Percentiles rank a stretch among this genome's conserved stretches.
phyloP scores from a whole-genome alignment of 768 basidiomycete genomes.

The Amanita exitialis region DNA sequence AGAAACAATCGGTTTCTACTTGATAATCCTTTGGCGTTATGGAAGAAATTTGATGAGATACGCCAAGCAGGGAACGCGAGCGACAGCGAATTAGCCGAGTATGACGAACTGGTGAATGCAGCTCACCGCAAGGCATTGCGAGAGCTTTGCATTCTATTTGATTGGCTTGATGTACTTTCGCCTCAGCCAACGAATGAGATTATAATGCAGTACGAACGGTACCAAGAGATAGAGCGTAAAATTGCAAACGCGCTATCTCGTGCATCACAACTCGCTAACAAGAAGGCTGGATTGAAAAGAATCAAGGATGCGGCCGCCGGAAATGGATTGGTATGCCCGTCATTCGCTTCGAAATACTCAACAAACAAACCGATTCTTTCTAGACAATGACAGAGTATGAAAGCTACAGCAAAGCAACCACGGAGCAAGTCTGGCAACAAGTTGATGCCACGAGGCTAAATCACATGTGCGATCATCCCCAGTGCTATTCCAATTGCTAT shows the following conservation, averaged over 20 bases:
- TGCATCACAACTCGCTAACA: conserved; percentile 6
- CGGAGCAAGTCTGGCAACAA: too few relatives aligned
- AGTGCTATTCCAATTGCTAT: too few relatives aligned
- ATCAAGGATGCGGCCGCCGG: background rate
- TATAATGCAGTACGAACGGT: conserved; percentile 6
- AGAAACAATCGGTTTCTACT: background rate
- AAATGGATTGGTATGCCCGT: too few relatives aligned
- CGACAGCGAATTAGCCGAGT: background rate
- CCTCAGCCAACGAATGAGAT: conserved; percentile 11
- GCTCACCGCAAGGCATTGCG: conserved; percentile 7
- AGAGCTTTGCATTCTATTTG: conserved; percentile 7
- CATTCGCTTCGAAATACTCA: too few relatives aligned
- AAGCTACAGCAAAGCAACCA: too few relatives aligned
- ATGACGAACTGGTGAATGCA: background rate
- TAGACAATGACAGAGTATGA: too few relatives aligned
- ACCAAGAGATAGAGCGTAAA: conserved; percentile 7
- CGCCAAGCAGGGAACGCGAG: background rate
- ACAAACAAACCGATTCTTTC: too few relatives aligned
- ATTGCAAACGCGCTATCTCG: conserved; percentile 7
- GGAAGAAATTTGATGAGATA: conserved; percentile 6
- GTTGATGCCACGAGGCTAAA: too few relatives aligned
- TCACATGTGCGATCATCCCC: too few relatives aligned
- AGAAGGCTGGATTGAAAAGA: background rate
- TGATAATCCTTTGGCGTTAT: conserved; percentile 8
- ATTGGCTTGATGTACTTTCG: conserved; percentile 8